Conservation (phyloP, 2,329 filamentous ascomycete species). For the Pseudocercospora eumusae region DNA sequence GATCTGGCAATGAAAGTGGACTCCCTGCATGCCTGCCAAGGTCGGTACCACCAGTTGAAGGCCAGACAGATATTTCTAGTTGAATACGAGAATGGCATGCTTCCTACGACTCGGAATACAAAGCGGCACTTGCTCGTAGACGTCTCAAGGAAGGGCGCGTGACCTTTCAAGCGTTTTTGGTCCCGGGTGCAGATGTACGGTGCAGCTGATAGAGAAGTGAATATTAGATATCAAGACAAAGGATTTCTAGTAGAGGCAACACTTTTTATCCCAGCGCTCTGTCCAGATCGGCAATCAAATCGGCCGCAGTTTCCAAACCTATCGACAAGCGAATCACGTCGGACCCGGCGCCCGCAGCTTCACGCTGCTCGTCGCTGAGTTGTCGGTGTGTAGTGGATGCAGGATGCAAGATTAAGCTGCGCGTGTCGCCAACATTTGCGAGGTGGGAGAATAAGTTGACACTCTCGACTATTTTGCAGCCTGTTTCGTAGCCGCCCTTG, state of each 20-base stretch:
- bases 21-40: neutral
- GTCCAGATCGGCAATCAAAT: conserved; percentile 23
- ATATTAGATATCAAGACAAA: neutral
- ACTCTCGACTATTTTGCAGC: conserved; percentile 23
- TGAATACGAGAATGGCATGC: no score
- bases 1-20: neutral
- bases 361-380: conserved; percentile 25
- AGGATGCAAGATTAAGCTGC: conserved; percentile 24
- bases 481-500: conserved; percentile 21
- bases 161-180: neutral
- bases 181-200: neutral
- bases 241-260: neutral
- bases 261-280: conserved; percentile 20
- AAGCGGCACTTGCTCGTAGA: neutral
- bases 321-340: conserved; percentile 24
- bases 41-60: neutral
- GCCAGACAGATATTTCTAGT: neutral
- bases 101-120: no score
- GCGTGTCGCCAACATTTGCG: conserved; percentile 24
- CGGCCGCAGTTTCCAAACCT: conserved; percentile 23
- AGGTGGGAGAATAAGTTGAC: conserved; percentile 24
- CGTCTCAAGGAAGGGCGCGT: neutral
- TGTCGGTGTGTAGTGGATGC: conserved; percentile 24
- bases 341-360: conserved; percentile 22
- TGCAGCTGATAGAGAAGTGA: neutral